Evolutionary conservation across 257 asterid genomes (phyloP).

Genomic region (Jaltomata sinuosa): DNA sequence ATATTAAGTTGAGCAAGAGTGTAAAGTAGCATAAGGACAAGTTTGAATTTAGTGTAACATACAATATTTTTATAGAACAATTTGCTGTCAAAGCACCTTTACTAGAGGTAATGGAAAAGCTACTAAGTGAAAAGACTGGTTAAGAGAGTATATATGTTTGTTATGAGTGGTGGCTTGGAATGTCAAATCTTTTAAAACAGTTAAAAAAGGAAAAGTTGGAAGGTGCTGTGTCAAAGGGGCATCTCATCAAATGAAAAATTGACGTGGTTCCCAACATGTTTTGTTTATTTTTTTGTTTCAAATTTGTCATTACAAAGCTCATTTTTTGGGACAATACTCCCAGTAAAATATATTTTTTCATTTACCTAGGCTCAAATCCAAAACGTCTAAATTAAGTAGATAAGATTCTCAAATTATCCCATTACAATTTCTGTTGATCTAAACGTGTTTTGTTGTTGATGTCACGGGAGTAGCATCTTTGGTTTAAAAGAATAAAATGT

Average conservation of each 20-base stretch:
- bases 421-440: no score
- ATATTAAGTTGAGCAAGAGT: background rate
- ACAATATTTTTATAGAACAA: background rate
- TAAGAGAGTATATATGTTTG: background rate
- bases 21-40: background rate
- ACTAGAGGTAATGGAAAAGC: background rate
- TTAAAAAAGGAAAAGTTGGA: background rate
- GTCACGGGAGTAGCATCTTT: background rate
- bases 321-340: background rate
- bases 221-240: background rate
- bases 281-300: background rate
- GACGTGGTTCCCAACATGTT: slow-evolving; percentile 31
- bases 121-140: background rate
- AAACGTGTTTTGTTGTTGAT: background rate
- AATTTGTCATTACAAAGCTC: background rate
- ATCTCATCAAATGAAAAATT: slow-evolving; percentile 8
- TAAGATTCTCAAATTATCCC: no score
- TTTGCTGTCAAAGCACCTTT: background rate
- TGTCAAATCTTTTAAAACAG: background rate
- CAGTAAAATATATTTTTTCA: no score
- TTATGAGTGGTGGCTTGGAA: background rate
- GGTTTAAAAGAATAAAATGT: background rate
- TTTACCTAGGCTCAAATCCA: no score
- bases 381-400: no score
- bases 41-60: background rate